These are phyloP conservation scores for Cryomyces minteri DNA, from an alignment of 495 filamentous ascomycete genomes.

Conservation along the genomic window DNA sequence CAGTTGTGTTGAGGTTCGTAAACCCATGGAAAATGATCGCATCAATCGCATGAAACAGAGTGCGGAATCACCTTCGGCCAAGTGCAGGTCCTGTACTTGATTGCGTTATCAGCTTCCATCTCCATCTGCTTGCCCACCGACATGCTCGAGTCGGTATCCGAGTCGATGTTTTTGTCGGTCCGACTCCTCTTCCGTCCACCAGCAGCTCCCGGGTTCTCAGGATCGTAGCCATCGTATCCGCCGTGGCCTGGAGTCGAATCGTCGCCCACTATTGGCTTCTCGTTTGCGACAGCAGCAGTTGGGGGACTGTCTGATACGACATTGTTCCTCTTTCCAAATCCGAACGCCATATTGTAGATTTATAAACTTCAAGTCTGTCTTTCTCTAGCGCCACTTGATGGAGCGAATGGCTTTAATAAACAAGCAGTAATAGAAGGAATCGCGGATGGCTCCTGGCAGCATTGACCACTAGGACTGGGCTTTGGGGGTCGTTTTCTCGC, in stretches of 20 bases:
- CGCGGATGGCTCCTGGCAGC: slow-evolving; percentile 17
- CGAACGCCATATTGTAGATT: not conserved
- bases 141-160: slow-evolving; percentile 23
- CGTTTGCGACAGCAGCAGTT: not conserved
- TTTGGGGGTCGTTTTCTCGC: not conserved
- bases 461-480: slow-evolving; percentile 21
- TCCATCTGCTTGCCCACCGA: slow-evolving; percentile 55
- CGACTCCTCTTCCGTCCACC: slow-evolving; percentile 13
- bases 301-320: not conserved
- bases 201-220: slow-evolving; percentile 6
- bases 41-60: too few species aligned
- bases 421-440: slow-evolving; percentile 20
- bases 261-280: not conserved
- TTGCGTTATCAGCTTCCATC: slow-evolving; percentile 55
- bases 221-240: slow-evolving; percentile 2
- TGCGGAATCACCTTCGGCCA: slow-evolving; percentile 54
- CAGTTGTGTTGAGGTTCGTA: not conserved
- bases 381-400: slow-evolving; percentile 32
- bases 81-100: slow-evolving; percentile 78
- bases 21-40: too few species aligned
- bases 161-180: slow-evolving; percentile 14
- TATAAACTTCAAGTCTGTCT: not conserved
- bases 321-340: not conserved
- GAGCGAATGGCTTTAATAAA: slow-evolving; percentile 22
- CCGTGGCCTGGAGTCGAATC: not conserved